Evolutionary conservation across 2,329 filamentous ascomycete genomes (phyloP), one percentile per base, ranked within the genome.

Genomic region (Neofusicoccum ribis): DNA sequence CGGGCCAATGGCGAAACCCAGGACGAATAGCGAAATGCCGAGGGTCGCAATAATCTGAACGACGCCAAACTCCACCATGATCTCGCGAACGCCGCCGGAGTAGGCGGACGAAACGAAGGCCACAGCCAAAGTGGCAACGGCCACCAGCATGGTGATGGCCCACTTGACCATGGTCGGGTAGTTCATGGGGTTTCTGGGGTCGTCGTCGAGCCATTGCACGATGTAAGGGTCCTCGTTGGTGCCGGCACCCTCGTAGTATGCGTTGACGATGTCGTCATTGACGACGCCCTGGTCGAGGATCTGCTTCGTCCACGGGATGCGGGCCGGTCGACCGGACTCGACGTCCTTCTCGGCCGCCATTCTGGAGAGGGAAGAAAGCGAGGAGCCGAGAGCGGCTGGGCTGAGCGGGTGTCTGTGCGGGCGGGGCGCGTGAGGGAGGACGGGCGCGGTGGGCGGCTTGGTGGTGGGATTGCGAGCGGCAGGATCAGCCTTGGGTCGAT

Each of bases 21-120:
- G 70, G 14, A 89, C 87, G 72, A 88, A 89, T 17, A 89, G 77
- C 7, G 87, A 89, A 14, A 90, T 81, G 11, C 88, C 88, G 1
- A 90, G 80, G 27, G 86, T 88, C 44, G 82, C 84, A 7, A 89
- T 76, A 69, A 86, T 84, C 56, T 78, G 73, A 50, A 75, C 77
- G 34, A 86, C 80, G 12, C 77, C 65, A 68, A 91, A 90, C 39
- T 87, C 79, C 1, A 67, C 49, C 14, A 88, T 80, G 62, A 91
- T 81, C 56, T 86, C 78, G 8, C 69, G 65, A 14, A 88, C 74
- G 52, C 86, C 86, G 12, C 86, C 86, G 3, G 85, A 86, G 74
- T 87, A 91, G 37, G 89, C 89, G 1, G 87, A 89, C 17, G 88
- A 90, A 63, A 87, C 86, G 70, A 93, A 89, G 2, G 90, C 82